Conservation (phyloP, 768 basidiomycete genomes). For the Boletus subcaerulescens region DNA sequence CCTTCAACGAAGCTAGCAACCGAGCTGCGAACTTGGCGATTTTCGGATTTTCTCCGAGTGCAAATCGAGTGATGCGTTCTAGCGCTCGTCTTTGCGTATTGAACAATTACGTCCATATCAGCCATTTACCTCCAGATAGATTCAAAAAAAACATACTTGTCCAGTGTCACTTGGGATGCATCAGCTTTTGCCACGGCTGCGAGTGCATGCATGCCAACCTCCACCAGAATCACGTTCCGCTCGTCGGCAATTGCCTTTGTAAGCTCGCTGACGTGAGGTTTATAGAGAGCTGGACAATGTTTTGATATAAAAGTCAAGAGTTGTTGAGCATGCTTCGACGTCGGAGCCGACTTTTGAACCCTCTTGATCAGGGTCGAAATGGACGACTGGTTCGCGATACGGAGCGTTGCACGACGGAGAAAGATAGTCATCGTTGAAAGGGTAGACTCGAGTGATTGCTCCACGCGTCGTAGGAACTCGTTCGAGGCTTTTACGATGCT, state of each 20-base stretch:
- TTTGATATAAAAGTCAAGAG: constrained; percentile 68
- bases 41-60: constrained; percentile 53
- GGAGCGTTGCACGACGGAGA: constrained; percentile 66
- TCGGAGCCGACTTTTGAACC: constrained; percentile 47
- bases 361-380: constrained; percentile 78
- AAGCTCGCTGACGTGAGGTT: constrained; percentile 73
- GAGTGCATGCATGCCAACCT: constrained; percentile 73
- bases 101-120: not conserved
- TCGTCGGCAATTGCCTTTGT: constrained; percentile 69
- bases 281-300: constrained; percentile 68
- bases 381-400: constrained; percentile 81
- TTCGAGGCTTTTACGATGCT: constrained; percentile 73
- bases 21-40: constrained; percentile 88
- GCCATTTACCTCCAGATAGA: not conserved
- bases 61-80: constrained; percentile 61
- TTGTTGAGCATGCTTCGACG: constrained; percentile 44
- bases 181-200: constrained; percentile 65
- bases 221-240: constrained; percentile 51
- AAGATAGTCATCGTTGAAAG: constrained; percentile 67
- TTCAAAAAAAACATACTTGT: constrained; percentile 53
- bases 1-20: constrained; percentile 58
- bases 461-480: constrained; percentile 77
- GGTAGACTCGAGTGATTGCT: constrained; percentile 61
- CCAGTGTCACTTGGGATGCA: constrained; percentile 50
- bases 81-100: constrained; percentile 51